Conservation (phyloP, 176 grass and related monocot genomes). For the Ampelocalamus luodianensis region DNA sequence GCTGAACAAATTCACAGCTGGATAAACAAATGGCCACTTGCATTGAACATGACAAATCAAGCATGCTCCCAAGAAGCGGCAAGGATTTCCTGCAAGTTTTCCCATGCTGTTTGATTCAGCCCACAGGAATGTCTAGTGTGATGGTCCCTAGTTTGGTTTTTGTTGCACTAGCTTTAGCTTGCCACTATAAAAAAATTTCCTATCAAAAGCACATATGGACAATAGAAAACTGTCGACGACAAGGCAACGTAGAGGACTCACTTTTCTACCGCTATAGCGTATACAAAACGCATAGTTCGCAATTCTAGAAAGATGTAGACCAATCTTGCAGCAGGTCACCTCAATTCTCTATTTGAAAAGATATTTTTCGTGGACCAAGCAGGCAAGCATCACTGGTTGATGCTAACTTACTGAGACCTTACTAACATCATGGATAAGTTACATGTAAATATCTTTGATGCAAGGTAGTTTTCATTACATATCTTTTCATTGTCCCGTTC, state of each 20-base stretch:
- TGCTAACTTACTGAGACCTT: too few species aligned
- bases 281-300: too few species aligned
- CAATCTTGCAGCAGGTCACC: neutral
- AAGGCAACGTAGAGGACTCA: neutral
- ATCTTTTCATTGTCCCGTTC: too few species aligned
- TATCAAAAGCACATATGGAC: neutral
- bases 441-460: too few species aligned
- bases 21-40: neutral
- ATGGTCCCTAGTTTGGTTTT: constrained; percentile 12
- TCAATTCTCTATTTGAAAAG: neutral
- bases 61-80: constrained; percentile 20
- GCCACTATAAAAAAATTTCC: neutral
- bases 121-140: constrained; percentile 27
- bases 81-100: neutral
- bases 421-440: too few species aligned
- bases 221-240: neutral
- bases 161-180: neutral
- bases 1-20: neutral
- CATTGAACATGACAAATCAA: constrained; percentile 27
- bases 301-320: too few species aligned
- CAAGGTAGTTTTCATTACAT: too few species aligned
- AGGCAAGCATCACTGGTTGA: neutral
- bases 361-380: neutral
- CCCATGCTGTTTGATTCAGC: constrained; percentile 12
- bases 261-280: neutral